A percentile compares a stretch with the other conserved stretches of the same genome.
These are phyloP conservation scores for Chloroidium sp. DNA, from an alignment of 163 green algal species.

Conservation along the genomic window DNA sequence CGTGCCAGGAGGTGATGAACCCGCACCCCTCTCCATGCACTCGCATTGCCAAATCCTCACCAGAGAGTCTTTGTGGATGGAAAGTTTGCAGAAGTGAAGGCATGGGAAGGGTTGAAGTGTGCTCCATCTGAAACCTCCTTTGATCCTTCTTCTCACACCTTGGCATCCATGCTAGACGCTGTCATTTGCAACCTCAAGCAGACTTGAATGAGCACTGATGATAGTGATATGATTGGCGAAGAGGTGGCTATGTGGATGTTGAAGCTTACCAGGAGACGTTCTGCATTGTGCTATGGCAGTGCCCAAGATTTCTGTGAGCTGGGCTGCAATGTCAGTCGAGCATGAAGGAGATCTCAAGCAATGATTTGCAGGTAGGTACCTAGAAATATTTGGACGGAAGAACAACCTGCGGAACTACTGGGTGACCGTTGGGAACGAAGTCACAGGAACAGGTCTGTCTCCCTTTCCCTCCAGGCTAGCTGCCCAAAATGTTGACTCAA, in stretches of 20 bases:
- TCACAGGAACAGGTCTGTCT: constrained; percentile 53
- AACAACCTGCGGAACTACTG: constrained; percentile 93
- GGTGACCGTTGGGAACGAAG: constrained; percentile 90
- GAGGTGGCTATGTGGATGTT: no score
- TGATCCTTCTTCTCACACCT: no score
- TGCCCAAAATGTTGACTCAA: background rate
- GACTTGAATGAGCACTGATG: no score
- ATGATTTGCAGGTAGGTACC: constrained; percentile 57
- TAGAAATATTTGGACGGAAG: constrained; percentile 93
- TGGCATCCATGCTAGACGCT: no score
- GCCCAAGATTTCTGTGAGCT: no score
- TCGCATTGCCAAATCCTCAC: background rate
- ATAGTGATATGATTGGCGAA: no score
- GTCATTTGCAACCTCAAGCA: no score
- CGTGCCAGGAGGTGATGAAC: constrained; percentile 59
- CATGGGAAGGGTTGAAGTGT: background rate
- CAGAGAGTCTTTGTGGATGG: background rate
- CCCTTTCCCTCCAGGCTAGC: background rate
- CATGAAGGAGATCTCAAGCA: no score
- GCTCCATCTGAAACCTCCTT: background rate
- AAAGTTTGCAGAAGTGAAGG: background rate
- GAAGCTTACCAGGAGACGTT: no score
- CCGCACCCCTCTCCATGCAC: background rate
- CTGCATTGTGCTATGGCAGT: no score
- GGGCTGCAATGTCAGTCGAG: no score